These are phyloP conservation scores for Gaillardinia entomophila DNA, from an alignment of 805 yeast genomes.

Conservation along the genomic window DNA sequence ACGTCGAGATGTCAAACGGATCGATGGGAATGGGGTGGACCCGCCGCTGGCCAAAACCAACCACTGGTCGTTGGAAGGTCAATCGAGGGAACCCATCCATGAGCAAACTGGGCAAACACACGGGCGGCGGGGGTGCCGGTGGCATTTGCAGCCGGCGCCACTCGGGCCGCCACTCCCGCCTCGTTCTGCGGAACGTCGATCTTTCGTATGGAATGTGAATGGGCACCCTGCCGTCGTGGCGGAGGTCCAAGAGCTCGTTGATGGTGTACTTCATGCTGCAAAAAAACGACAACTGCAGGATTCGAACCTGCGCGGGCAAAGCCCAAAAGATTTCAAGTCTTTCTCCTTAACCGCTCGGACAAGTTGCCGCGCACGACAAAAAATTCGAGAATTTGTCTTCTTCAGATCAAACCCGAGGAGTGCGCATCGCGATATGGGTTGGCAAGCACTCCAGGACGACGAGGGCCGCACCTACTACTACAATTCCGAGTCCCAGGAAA, in stretches of 20 bases:
- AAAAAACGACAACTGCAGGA: conserved; percentile 18
- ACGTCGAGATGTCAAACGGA: neutral
- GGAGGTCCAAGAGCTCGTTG: neutral
- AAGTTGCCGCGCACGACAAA: conserved; percentile 10
- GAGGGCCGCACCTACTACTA: conserved; percentile 71
- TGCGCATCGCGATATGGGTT: conserved; percentile 21
- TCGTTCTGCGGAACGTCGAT: neutral
- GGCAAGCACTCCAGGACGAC: conserved; percentile 63
- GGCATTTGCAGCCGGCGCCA: neutral
- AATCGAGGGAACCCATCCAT: too few relatives aligned
- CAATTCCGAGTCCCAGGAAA: conserved; percentile 55
- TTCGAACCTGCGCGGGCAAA: conserved; percentile 21
- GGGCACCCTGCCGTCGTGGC: neutral
- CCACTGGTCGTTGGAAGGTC: too few relatives aligned
- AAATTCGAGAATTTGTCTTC: neutral
- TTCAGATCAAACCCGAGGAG: too few relatives aligned
- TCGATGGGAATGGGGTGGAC: neutral
- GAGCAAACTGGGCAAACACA: too few relatives aligned
- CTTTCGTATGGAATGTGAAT: neutral
- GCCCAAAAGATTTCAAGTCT: conserved; percentile 21
- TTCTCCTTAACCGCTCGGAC: conserved; percentile 22
- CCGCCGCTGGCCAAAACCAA: too few relatives aligned
- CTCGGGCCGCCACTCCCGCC: too few relatives aligned
- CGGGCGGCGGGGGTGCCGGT: neutral
- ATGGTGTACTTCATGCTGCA: conserved; percentile 1